Evolutionary conservation across 208 protist species (phyloP).

Genomic region (Borovskyia barvae): DNA sequence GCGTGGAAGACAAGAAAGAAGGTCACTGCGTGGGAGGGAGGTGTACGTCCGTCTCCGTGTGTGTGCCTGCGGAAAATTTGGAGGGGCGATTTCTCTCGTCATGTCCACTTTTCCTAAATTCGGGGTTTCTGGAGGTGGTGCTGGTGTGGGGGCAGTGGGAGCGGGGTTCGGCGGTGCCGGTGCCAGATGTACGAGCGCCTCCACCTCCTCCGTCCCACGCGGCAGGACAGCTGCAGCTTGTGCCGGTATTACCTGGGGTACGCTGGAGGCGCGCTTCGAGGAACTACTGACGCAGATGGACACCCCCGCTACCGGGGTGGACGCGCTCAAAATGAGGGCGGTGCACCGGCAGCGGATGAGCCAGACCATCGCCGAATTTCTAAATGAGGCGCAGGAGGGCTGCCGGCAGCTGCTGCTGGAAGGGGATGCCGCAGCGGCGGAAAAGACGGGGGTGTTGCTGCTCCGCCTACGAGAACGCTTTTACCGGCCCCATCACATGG

Average conservation of each 20-base stretch:
- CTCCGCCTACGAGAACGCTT: constrained; percentile 76
- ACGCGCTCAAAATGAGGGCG: constrained; percentile 54
- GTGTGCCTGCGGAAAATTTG: too few relatives aligned
- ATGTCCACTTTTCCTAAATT: too few relatives aligned
- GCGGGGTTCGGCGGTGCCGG: too few relatives aligned
- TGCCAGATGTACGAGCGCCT: too few relatives aligned
- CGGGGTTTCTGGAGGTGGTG: too few relatives aligned
- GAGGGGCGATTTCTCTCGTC: too few relatives aligned
- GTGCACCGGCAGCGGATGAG: constrained; percentile 56
- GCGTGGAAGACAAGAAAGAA: too few relatives aligned
- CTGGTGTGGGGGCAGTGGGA: too few relatives aligned
- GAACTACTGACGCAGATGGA: constrained; percentile 72
- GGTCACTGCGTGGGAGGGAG: too few relatives aligned
- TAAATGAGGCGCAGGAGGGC: constrained; percentile 75
- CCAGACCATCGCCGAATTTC: constrained; percentile 49
- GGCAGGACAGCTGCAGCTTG: too few relatives aligned
- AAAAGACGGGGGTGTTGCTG: constrained; percentile 75
- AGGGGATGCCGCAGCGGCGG: constrained; percentile 71
- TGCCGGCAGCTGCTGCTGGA: constrained; percentile 64
- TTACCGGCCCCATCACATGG: constrained; percentile 59
- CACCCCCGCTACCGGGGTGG: constrained; percentile 60
- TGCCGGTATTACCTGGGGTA: constrained; percentile 70
- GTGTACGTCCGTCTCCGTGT: too few relatives aligned
- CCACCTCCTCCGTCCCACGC: not conserved
- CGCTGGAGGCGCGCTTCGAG: constrained; percentile 66